Base-by-base conservation (phyloP, 768 basidiomycete genomes). In the Leccinellum rugosiceps region DNA sequence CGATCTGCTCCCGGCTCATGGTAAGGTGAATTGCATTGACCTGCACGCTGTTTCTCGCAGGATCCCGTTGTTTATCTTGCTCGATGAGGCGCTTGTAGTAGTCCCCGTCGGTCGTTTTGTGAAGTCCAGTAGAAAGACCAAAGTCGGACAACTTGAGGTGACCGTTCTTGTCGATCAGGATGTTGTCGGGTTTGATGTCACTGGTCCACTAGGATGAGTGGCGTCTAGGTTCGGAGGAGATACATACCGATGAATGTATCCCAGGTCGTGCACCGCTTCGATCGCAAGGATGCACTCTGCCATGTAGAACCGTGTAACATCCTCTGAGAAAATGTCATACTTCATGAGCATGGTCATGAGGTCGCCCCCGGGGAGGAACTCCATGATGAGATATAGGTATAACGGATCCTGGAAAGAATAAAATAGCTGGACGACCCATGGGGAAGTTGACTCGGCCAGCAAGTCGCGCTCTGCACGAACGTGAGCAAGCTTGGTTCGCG, bases 341-440 rank as follows among this genome's bases (percentile, higher is more conserved):
- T 98, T 98, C 88, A 99, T 99, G 65, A 99, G 78, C 96, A 98
- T 99, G 13, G 97, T 98, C 96, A 99, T 98, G 61, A 99, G 79
- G 72, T 99, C 96, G n/a, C 96, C 96, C 46, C 96, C 96, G 35
- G 85, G 84, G 45, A 86, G 78, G 74, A 88, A 90, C 74, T 90
- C 88, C 96, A 99, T 99, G 78, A 99, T 91, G 58, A 99, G 84
- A 76, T 98, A 99, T 26, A 99, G 85, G 70, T 96, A 98, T 52
- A 92, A 78, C 1, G 91, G 85, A 72, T 98, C 97, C 73, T 99
- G 96, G 81, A 98, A 98, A 35, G 95, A 97, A 74, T 97, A 98
- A 79, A 90, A 98, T 17, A 98, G 79, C 67, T 97, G 95, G 2
- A 98, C 95, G 50, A 98, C 95, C 95, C 95, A 98, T 52, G 89